Evolutionary conservation across 179 eudicot genomes (phyloP).

Genomic region (Nepenthes alata): DNA sequence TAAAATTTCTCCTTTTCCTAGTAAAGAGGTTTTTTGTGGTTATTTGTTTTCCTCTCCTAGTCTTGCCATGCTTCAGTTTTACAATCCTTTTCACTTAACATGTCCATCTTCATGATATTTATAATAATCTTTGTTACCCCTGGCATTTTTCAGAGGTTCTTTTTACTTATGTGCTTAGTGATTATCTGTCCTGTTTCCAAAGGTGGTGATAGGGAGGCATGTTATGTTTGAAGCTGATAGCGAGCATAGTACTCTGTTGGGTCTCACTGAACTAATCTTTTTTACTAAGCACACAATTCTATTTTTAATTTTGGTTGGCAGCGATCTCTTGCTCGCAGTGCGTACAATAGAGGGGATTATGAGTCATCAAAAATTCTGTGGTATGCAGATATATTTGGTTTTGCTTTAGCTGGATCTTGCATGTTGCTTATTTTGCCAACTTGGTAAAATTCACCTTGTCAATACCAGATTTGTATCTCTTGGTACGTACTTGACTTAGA

Average conservation of each 20-base stretch:
- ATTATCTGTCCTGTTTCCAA: too few relatives aligned
- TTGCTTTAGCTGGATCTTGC: neutral
- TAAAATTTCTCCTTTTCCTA: too few relatives aligned
- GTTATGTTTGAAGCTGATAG: neutral
- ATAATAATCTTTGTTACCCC: too few relatives aligned
- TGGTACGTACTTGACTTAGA: too few relatives aligned
- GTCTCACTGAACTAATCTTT: neutral
- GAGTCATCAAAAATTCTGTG: constrained; percentile 55
- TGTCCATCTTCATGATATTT: too few relatives aligned
- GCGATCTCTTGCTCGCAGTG: constrained; percentile 90
- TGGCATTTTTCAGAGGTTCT: too few relatives aligned
- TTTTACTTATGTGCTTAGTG: too few relatives aligned
- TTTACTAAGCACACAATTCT: neutral
- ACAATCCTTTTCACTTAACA: too few relatives aligned
- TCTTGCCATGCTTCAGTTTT: constrained; percentile 1
- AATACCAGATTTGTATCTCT: too few relatives aligned
- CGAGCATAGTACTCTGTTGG: neutral
- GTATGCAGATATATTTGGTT: constrained; percentile 11
- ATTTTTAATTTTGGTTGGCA: constrained; percentile 14
- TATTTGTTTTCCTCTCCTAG: neutral
- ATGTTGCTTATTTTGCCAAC: neutral
- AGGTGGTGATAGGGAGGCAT: too few relatives aligned
- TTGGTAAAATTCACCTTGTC: too few relatives aligned
- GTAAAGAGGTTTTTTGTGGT: too few relatives aligned
- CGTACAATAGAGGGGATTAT: constrained; percentile 75